Base-by-base conservation (phyloP, 2,329 filamentous ascomycete genomes). In the Sclerotinia subarctica region DNA sequence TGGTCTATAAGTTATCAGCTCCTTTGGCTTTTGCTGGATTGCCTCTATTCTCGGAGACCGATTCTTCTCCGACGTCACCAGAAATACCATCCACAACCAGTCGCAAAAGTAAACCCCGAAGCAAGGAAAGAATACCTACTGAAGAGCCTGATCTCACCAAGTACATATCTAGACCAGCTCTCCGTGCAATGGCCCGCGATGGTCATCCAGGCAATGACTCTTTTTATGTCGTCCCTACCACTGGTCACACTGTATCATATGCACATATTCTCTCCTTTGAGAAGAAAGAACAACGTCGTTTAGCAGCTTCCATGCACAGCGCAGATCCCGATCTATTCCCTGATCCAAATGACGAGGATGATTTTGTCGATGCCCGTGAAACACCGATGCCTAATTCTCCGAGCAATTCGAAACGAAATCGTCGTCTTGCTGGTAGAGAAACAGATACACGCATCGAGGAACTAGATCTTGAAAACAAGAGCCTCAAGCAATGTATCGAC, bases 221-320 rank as follows among this genome's bases (percentile, higher is more conserved):
- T 11, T 99, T 99, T 81, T 98, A 97, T 77, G 91, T 98, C 1
- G 95, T 99, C 1, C 95, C 94, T 5, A 91, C 92, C 0, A 93
- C 91, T 24, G 94, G 95, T 6, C 93, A 94, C 71, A 97, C 93
- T 3, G 90, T 94, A 69, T 95, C 93, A 0, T 99, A 98, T 76
- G 94, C 95, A 56, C 93, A 91, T 70, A 97, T 99, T 64, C 82
- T 97, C 26, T 90, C 83, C 53, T 89, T 87, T 73, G 87, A 86
- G 47, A 85, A 88, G 71, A 90, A 90, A 74, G 88, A 90, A 76
- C 88, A 85, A 76, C 82, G 87, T 11, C 85, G 87, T 13, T 77
- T 86, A 63, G 85, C 82, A 32, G 83, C 84, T 8, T 85, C 84
- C 2, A 74, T 81, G 10, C 81, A 85, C 68, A 74, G 75, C 49